These are phyloP conservation scores for Exophiala bonariae DNA, from an alignment of 2,329 filamentous ascomycete species.

Conservation along the genomic window DNA sequence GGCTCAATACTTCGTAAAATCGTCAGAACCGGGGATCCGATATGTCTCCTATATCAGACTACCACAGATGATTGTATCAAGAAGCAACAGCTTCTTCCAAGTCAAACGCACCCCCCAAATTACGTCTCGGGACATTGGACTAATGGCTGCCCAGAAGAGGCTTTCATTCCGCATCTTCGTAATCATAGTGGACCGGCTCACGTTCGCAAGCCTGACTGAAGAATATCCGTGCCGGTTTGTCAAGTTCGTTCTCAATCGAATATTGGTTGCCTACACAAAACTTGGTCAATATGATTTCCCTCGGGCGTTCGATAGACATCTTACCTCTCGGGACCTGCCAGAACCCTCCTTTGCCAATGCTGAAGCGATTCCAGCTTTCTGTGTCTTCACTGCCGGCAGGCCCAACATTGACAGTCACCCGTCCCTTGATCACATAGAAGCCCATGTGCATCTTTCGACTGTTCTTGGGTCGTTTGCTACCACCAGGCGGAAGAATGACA, in stretches of 20 bases:
- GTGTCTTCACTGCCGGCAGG: constrained; percentile 52
- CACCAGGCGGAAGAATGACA: constrained; percentile 80
- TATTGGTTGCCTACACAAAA: constrained; percentile 77
- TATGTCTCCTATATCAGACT: no score
- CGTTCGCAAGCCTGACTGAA: constrained; percentile 80
- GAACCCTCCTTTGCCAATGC: constrained; percentile 81
- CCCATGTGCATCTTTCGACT: constrained; percentile 95
- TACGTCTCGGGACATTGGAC: no score
- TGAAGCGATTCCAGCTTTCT: constrained; percentile 60
- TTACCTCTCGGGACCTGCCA: constrained; percentile 94
- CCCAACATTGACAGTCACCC: constrained; percentile 74
- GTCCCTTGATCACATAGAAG: constrained; percentile 85
- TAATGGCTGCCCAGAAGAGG: no score
- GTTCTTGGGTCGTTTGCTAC: constrained; percentile 87
- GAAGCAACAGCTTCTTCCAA: no score
- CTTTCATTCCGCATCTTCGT: no score
- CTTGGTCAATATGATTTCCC: constrained; percentile 4
- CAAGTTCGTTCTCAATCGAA: constrained; percentile 73
- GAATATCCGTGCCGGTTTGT: constrained; percentile 74
- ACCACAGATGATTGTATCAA: no score
- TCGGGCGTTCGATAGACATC: constrained; percentile 33
- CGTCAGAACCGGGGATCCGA: no score
- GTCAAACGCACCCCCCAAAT: no score
- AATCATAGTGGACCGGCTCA: no score
- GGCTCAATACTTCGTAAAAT: no score